A percentile compares a stretch with the other conserved stretches of the same genome.
Conservation (phyloP, 148 eudicot genomes). For the Oxyria digyna region DNA sequence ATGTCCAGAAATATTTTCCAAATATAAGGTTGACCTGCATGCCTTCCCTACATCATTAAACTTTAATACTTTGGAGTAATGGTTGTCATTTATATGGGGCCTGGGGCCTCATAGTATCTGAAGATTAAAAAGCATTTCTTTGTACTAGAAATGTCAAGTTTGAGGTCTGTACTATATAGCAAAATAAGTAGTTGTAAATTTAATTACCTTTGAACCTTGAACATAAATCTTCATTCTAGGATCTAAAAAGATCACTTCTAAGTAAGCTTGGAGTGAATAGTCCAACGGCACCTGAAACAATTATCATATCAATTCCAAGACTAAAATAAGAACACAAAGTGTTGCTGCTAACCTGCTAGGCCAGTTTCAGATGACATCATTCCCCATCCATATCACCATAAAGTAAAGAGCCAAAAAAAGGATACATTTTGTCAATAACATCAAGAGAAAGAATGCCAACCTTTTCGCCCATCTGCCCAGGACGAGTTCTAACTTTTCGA, state of each 20-base stretch:
- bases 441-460: slow-evolving; percentile 13
- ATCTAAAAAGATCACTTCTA: slow-evolving; percentile 59
- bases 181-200: neutral
- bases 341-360: neutral
- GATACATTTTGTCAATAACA: neutral
- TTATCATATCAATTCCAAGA: neutral
- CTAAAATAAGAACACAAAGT: neutral
- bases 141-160: neutral
- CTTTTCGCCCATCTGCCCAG: slow-evolving; percentile 50
- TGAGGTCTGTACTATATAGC: neutral
- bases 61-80: neutral
- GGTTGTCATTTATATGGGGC: neutral
- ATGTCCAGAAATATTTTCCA: neutral
- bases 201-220: slow-evolving; percentile 59
- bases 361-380: neutral
- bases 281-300: slow-evolving; percentile 53
- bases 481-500: slow-evolving; percentile 54
- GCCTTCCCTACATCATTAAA: neutral
- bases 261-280: slow-evolving; percentile 49
- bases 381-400: neutral
- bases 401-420: neutral
- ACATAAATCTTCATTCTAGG: slow-evolving; percentile 64
- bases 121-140: neutral
- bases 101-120: neutral
- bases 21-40: neutral